Evolutionary conservation across 176 grass and related monocot species (phyloP), one percentile per base, ranked within the genome.

Genomic region (Rhynchospora breviuscula): DNA sequence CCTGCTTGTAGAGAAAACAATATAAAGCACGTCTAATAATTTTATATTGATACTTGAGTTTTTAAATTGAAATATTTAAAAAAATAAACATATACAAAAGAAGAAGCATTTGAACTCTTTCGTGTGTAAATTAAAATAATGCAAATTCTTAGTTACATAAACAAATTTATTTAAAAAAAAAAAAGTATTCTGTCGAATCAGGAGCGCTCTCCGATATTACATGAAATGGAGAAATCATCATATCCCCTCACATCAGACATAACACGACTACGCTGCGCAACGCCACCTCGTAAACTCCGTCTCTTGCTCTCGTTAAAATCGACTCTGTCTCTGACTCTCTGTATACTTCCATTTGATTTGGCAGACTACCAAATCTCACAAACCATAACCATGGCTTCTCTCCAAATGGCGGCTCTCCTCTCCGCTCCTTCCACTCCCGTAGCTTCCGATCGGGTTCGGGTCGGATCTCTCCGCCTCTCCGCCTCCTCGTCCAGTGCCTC

Each of bases 391-490:
- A 78, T 77, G 22, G 71, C 21, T 13, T 52, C 80, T 59, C 86
- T 80, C 53, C 86, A 88, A 77, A 84, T 79, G 81, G 81, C 87
- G 19, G 87, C 87, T 15, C 81, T 88, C 33, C 59, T 88, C 13
- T 88, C 87, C 33, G 61, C 87, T 67, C 73, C 87, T 1, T 57
- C 73, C 14, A 84, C 29, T 48, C 87, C 49, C 2, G 59, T 70
- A 19, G 29, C 23, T 5, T 19, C 60, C 52, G 61, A 75, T 56
- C 54, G 78, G 72, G 62, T 59, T 59, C 82, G 81, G 31, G 2
- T 84, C 14, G 73, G 87, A 63, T 63, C 59, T 18, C 23, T 71
- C 18, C 4, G 47, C n/a, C 23, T 74, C 33, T 11, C 21, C 18
- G 67, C 48, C 67, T 21, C 18, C 26, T 29, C 26, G 1, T 9